These are phyloP conservation scores for Leptographium procerum DNA, from an alignment of 2,329 filamentous ascomycete genomes.

Conservation along the genomic window DNA sequence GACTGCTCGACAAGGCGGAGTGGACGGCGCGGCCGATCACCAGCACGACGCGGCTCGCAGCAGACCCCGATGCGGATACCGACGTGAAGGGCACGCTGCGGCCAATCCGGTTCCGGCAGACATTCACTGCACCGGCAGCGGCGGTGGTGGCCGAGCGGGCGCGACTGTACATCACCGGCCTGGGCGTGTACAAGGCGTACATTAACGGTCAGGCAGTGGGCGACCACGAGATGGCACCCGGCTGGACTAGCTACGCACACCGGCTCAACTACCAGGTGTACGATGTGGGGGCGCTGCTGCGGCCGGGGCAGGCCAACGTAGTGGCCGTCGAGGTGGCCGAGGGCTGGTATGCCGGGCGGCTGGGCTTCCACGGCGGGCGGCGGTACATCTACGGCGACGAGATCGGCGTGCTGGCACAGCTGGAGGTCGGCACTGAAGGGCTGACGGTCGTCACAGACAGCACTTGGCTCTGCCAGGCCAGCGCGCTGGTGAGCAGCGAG, in stretches of 20 bases:
- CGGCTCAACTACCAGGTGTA: slow-evolving; percentile 29
- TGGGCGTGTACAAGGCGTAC: slow-evolving; percentile 22
- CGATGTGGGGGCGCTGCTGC: slow-evolving; percentile 23
- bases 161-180: slow-evolving; percentile 23
- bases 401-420: slow-evolving; percentile 11
- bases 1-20: slow-evolving; percentile 7
- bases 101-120: slow-evolving; percentile 6
- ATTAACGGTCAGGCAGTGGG: slow-evolving; percentile 23
- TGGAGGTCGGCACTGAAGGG: slow-evolving; percentile 1
- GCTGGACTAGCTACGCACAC: slow-evolving; percentile 29
- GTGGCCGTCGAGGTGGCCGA: slow-evolving; percentile 30
- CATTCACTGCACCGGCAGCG: slow-evolving; percentile 6
- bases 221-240: slow-evolving; percentile 24
- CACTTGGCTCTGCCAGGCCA: slow-evolving; percentile 14
- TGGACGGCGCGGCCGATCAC: slow-evolving; percentile 7
- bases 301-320: slow-evolving; percentile 17
- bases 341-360: slow-evolving; percentile 30
- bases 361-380: slow-evolving; percentile 10
- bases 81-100: slow-evolving; percentile 11
- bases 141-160: slow-evolving; percentile 8
- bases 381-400: slow-evolving; percentile 13
- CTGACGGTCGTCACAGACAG: not conserved
- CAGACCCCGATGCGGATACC: slow-evolving; percentile 3
- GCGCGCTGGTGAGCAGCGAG: slow-evolving; percentile 22
- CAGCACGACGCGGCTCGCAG: not conserved